phyloP scores from a whole-genome alignment of 2,329 filamentous ascomycete species.

The Cadophora sp. region DNA sequence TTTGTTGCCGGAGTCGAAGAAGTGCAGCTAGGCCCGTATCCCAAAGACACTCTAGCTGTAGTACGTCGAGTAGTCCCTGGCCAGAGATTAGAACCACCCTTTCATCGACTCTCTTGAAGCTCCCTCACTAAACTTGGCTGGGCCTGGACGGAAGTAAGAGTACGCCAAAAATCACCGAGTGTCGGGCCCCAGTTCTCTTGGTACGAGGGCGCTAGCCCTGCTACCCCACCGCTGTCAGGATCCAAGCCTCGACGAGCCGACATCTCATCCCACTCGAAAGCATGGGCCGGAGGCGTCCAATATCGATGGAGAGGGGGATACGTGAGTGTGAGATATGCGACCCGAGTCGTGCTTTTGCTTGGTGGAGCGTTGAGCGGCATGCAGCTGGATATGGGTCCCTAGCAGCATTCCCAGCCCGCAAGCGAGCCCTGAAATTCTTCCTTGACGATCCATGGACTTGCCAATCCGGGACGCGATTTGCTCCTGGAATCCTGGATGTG shows the following conservation, averaged over 20 bases:
- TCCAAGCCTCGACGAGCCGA: slow-evolving; percentile 25
- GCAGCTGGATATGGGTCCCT: neutral
- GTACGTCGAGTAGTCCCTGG: neutral
- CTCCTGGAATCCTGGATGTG: slow-evolving; percentile 6
- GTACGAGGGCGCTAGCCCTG: no score
- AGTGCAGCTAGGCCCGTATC: neutral
- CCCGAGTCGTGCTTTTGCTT: slow-evolving; percentile 22
- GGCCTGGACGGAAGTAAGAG: neutral
- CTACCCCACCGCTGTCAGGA: slow-evolving; percentile 24
- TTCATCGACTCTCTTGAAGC: neutral
- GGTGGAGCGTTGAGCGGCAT: slow-evolving; percentile 7
- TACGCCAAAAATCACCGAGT: neutral
- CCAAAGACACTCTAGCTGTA: neutral
- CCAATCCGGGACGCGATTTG: slow-evolving; percentile 15
- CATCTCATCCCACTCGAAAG: slow-evolving; percentile 9
- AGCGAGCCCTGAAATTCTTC: slow-evolving; percentile 24
- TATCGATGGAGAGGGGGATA: slow-evolving; percentile 21
- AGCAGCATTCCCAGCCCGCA: slow-evolving; percentile 11
- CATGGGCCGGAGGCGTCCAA: slow-evolving; percentile 20
- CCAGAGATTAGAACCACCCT: neutral
- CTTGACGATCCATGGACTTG: slow-evolving; percentile 29
- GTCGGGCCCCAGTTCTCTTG: neutral
- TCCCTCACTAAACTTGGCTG: neutral
- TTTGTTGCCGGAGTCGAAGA: neutral
- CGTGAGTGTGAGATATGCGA: slow-evolving; percentile 21